Base-by-base conservation (phyloP, 73 alveolate species). In the Breviolum minutum region DNA sequence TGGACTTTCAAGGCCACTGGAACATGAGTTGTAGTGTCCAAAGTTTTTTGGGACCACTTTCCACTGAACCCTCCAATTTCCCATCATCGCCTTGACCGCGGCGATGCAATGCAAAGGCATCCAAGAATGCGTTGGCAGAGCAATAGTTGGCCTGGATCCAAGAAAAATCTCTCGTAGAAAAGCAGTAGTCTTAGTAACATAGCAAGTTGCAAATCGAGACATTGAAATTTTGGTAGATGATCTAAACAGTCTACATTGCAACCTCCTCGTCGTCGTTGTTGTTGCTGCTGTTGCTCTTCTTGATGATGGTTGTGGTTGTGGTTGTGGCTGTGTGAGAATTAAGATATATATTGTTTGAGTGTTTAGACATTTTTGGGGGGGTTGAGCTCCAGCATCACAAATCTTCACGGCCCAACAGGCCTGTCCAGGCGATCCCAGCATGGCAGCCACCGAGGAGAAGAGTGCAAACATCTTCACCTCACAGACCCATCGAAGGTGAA, bases 391-490 rank as follows among this genome's bases (percentile, higher is more conserved):
- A 40, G 54, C 54, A 40, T 40, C 54, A 40, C 54, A 40, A 40
- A 40, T 40, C 54, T 40, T 40, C 54, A 40, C 54, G 3, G 54
- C 54, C 61, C 74, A 16, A 61, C 48, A 61, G 11, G 85, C 99
- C 99, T 95, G 99, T 6, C 99, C 99, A 40, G 99, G 99, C 7
- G 95, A 82, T 60, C 99, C 99, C 68, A 95, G 74, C 95, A 95
- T 83, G 30, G 99, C 99, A 7, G 99, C 99, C n/a, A 95, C 89
- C 10, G 99, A 95, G 87, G 99, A 95, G 85, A 95, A 95, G 80
- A 83, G 95, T 61, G 89, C 95, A 68, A 95, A 95, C 88, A 82
- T 63, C 81, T 82, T 81, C 99, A 95, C 87, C 95, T 95, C 76
- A 1, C 74, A 9, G n/a, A 1, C 17, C 60, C 22, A 20, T 1